Conservation (phyloP, 2,329 filamentous ascomycete genomes). For the Botrytis elliptica region DNA sequence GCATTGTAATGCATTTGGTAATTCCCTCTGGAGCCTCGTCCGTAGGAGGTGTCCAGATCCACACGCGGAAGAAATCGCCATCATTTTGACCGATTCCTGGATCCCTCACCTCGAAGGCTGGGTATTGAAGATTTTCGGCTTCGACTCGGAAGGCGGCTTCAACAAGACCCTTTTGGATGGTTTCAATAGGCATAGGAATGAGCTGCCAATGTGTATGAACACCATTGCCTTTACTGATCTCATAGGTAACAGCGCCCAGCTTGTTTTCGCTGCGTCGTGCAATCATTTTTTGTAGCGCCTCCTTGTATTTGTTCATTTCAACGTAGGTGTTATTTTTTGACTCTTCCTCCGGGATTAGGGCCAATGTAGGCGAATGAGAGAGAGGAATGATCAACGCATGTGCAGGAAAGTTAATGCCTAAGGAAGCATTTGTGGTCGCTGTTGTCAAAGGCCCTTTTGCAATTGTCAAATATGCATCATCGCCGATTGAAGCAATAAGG, state of each 20-base stretch:
- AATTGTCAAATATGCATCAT: slow-evolving; percentile 83
- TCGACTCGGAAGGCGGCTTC: slow-evolving; percentile 88
- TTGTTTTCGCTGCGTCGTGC: slow-evolving; percentile 51
- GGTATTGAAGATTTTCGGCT: slow-evolving; percentile 69
- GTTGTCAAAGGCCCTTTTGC: slow-evolving; percentile 87
- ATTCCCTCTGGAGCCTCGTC: slow-evolving; percentile 44
- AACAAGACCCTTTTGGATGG: slow-evolving; percentile 71
- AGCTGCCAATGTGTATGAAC: slow-evolving; percentile 96
- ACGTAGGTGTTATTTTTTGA: slow-evolving; percentile 57
- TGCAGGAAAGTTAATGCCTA: slow-evolving; percentile 70
- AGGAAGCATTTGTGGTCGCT: slow-evolving; percentile 60
- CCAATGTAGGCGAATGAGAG: slow-evolving; percentile 74
- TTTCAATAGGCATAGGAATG: slow-evolving; percentile 68
- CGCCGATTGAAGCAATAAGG: slow-evolving; percentile 85
- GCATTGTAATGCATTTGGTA: slow-evolving; percentile 72
- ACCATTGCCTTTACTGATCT: slow-evolving; percentile 78
- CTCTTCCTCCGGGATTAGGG: slow-evolving; percentile 57
- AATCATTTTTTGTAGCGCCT: slow-evolving; percentile 77
- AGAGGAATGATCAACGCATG: slow-evolving; percentile 93
- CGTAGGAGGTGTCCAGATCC: slow-evolving; percentile 65
- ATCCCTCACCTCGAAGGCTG: slow-evolving; percentile 50
- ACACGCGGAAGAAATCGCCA: slow-evolving; percentile 75
- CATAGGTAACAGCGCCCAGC: slow-evolving; percentile 86
- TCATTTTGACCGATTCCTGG: slow-evolving; percentile 52
- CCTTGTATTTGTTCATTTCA: slow-evolving; percentile 83